Conservation (phyloP, 176 grass and related monocot species). For the Otatea glauca region DNA sequence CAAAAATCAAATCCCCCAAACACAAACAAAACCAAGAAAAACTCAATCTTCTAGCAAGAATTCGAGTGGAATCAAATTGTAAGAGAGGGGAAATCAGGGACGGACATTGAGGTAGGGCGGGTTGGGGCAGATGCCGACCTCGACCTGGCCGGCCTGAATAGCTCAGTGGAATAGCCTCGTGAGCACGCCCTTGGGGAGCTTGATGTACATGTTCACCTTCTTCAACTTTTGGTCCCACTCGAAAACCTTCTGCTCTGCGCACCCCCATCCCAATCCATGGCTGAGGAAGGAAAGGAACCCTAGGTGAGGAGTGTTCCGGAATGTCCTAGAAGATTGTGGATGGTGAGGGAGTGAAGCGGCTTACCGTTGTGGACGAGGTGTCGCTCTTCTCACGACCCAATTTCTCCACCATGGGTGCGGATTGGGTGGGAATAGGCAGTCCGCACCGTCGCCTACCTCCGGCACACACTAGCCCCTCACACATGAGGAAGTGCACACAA, state of each 20-base stretch:
- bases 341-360: not conserved
- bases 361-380: conserved; percentile 77
- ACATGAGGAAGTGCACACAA: too few species aligned
- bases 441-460: too few species aligned
- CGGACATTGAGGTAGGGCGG: too few species aligned
- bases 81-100: too few species aligned
- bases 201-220: too few species aligned
- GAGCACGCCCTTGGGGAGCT: too few species aligned
- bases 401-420: too few species aligned
- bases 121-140: too few species aligned
- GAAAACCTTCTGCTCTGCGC: conserved; percentile 91
- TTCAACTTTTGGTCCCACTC: conserved; percentile 76
- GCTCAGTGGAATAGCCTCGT: too few species aligned
- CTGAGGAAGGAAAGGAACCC: not conserved
- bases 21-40: not conserved
- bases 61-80: not conserved
- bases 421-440: too few species aligned
- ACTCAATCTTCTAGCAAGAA: not conserved
- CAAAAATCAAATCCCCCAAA: conserved; percentile 3
- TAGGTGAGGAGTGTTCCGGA: not conserved
- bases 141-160: too few species aligned
- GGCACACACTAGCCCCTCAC: too few species aligned
- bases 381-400: conserved; percentile 83
- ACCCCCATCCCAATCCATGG: conserved; percentile 12
- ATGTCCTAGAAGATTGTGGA: not conserved